Percentiles rank a stretch among this genome's conserved stretches.
Evolutionary conservation across 164 flowering plant species (phyloP).

Genomic region (Umbellularia californica): DNA sequence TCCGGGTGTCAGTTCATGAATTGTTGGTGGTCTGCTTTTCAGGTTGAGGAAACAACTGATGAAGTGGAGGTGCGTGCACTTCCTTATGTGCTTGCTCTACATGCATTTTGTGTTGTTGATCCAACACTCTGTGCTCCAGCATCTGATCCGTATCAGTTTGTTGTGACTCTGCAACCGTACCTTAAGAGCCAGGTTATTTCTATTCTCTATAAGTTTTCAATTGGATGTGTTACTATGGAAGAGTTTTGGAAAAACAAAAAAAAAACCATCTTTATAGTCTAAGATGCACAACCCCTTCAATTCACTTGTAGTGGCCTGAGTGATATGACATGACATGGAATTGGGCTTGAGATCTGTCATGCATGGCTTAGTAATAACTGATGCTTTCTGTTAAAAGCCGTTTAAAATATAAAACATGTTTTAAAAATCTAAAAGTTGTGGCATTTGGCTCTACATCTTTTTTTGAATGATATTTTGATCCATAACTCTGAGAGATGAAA

Average conservation of each 20-base stretch:
- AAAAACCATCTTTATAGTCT: background rate
- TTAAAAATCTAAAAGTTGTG: too few relatives aligned
- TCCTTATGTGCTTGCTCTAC: conserved; percentile 83
- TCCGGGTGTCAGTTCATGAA: background rate
- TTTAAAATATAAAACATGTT: too few relatives aligned
- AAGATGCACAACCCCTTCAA: background rate
- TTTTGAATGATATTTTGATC: too few relatives aligned
- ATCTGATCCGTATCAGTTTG: conserved; percentile 92
- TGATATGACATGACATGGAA: too few relatives aligned
- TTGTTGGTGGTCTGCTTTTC: conserved; percentile 11
- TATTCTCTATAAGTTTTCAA: background rate
- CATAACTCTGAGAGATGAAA: too few relatives aligned
- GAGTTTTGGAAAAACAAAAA: background rate
- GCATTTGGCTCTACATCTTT: too few relatives aligned
- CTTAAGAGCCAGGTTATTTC: conserved; percentile 80
- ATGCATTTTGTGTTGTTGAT: conserved; percentile 92
- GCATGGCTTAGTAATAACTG: too few relatives aligned
- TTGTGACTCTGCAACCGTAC: conserved; percentile 91
- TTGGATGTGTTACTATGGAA: background rate
- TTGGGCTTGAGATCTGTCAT: too few relatives aligned
- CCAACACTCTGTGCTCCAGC: conserved; percentile 89
- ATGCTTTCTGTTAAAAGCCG: too few relatives aligned
- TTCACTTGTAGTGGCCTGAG: too few relatives aligned
- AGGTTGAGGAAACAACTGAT: conserved; percentile 76
- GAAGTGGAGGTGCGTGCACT: conserved; percentile 69